Evolutionary conservation across 2,329 filamentous ascomycete species (phyloP).

Genomic region (Zymoseptoria tritici): DNA sequence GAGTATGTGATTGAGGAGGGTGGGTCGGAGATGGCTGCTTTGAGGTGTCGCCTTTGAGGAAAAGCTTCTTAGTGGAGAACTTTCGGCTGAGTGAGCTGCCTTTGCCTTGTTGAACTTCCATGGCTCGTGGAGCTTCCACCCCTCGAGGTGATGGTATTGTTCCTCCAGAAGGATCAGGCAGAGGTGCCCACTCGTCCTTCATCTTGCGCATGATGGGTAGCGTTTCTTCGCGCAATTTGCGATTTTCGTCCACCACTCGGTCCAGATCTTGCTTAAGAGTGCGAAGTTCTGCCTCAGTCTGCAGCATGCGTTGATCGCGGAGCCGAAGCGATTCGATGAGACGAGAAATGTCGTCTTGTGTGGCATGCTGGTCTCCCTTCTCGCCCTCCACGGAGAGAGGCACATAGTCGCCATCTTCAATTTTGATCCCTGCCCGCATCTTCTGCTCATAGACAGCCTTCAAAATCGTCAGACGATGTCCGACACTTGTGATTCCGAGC

Average conservation of each 20-base stretch:
- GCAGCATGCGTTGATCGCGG: conserved; percentile 80
- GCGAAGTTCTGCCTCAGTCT: conserved; percentile 75
- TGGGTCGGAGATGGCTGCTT: conserved; percentile 46
- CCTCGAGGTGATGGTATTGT: conserved; percentile 29
- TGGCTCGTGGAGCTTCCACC: conserved; percentile 18
- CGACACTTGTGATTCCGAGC: conserved; percentile 87
- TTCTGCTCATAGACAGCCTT: conserved; percentile 97
- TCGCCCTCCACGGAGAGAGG: conserved; percentile 86
- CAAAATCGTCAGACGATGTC: conserved; percentile 87
- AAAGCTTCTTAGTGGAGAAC: conserved; percentile 47
- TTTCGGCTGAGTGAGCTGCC: conserved; percentile 45
- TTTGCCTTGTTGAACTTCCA: conserved; percentile 28
- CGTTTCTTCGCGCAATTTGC: conserved; percentile 81
- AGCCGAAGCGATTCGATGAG: conserved; percentile 83
- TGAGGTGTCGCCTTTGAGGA: conserved; percentile 36
- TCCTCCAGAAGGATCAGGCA: conserved; percentile 50
- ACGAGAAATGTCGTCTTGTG: conserved; percentile 85
- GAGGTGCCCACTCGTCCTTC: conserved; percentile 84
- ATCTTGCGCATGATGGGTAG: conserved; percentile 81
- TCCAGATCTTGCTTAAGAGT: conserved; percentile 54
- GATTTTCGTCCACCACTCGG: conserved; percentile 66
- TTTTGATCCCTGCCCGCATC: conserved; percentile 80
- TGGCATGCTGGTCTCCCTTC: conserved; percentile 76
- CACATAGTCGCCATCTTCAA: conserved; percentile 89
- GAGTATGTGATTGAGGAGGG: conserved; percentile 29